phyloP scores from a whole-genome alignment of 495 filamentous ascomycete species.

The Penicillium macrosclerotiorum region DNA sequence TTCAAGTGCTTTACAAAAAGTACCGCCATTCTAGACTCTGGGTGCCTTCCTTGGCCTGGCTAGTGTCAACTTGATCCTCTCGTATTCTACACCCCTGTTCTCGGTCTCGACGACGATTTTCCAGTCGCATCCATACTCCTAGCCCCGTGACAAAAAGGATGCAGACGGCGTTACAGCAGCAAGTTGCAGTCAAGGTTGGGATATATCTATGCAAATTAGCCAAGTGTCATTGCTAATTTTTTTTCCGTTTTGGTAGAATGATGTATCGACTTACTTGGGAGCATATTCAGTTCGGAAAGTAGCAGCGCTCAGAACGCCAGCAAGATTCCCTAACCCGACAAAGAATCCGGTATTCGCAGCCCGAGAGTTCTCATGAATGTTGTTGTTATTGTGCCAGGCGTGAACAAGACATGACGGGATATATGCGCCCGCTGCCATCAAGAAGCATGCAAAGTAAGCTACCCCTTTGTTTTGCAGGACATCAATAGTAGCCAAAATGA shows the following conservation, averaged over 20 bases:
- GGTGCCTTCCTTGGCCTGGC: slow-evolving; percentile 59
- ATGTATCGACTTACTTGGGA: slow-evolving; percentile 50
- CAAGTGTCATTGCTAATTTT: not conserved
- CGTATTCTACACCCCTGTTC: slow-evolving; percentile 55
- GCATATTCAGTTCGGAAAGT: slow-evolving; percentile 66
- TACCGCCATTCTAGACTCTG: slow-evolving; percentile 60
- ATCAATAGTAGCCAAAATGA: slow-evolving; percentile 64
- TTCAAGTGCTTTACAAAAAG: slow-evolving; percentile 42
- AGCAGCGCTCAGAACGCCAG: slow-evolving; percentile 66
- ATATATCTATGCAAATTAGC: slow-evolving; percentile 47
- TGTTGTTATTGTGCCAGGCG: slow-evolving; percentile 71
- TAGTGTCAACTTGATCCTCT: slow-evolving; percentile 59
- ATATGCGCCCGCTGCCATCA: slow-evolving; percentile 63
- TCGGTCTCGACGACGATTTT: slow-evolving; percentile 60
- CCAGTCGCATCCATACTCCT: slow-evolving; percentile 62
- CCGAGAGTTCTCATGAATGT: slow-evolving; percentile 60
- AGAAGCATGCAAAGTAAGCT: slow-evolving; percentile 70
- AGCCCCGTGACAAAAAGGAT: slow-evolving; percentile 52
- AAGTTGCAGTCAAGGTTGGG: slow-evolving; percentile 66
- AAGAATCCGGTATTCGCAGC: slow-evolving; percentile 40
- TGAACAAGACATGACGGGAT: slow-evolving; percentile 42
- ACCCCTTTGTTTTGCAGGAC: slow-evolving; percentile 54
- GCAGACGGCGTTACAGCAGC: slow-evolving; percentile 64
- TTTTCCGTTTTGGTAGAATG: too few species aligned
- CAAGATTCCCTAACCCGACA: slow-evolving; percentile 68